phyloP scores from a whole-genome alignment of 2,329 filamentous ascomycete genomes.

The Calycina herbarum region DNA sequence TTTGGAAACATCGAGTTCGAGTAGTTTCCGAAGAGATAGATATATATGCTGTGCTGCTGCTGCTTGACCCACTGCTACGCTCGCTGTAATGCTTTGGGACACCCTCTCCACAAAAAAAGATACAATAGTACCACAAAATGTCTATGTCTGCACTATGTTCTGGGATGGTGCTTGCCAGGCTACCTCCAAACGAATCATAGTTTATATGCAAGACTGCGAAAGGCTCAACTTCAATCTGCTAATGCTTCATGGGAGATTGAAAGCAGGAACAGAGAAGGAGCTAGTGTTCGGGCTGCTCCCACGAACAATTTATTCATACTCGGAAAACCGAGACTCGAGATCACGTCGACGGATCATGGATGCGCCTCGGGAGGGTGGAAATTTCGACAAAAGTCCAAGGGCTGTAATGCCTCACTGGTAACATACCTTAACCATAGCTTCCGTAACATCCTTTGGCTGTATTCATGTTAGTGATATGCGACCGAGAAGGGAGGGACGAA shows the following conservation, averaged over 20 bases:
- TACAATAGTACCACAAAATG: conserved; percentile 26
- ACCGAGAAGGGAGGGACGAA: conserved; percentile 2
- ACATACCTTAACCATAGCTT: conserved; percentile 99
- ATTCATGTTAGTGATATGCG: conserved; percentile 15
- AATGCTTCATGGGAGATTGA: conserved; percentile 36
- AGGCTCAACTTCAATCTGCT: conserved; percentile 57
- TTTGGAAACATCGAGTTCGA: not conserved
- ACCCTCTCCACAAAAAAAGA: not conserved
- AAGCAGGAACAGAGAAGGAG: conserved; percentile 43
- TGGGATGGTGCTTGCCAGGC: conserved; percentile 54
- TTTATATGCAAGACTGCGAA: conserved; percentile 51
- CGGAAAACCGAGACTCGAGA: conserved; percentile 25
- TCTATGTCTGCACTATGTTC: conserved; percentile 39
- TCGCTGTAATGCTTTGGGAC: conserved; percentile 46
- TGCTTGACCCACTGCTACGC: conserved; percentile 49
- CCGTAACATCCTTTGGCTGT: conserved; percentile 93
- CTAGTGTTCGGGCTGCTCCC: conserved; percentile 34
- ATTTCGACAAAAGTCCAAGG: conserved; percentile 74
- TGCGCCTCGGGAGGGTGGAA: conserved; percentile 44
- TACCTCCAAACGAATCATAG: conserved; percentile 42
- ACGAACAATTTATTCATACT: conserved; percentile 24
- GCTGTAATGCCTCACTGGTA: conserved; percentile 72
- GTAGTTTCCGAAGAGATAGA: not conserved
- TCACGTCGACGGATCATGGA: conserved; percentile 31
- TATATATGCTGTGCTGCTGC: conserved; percentile 41